phyloP scores from a whole-genome alignment of 768 basidiomycete species.

The Boletus fagicola region DNA sequence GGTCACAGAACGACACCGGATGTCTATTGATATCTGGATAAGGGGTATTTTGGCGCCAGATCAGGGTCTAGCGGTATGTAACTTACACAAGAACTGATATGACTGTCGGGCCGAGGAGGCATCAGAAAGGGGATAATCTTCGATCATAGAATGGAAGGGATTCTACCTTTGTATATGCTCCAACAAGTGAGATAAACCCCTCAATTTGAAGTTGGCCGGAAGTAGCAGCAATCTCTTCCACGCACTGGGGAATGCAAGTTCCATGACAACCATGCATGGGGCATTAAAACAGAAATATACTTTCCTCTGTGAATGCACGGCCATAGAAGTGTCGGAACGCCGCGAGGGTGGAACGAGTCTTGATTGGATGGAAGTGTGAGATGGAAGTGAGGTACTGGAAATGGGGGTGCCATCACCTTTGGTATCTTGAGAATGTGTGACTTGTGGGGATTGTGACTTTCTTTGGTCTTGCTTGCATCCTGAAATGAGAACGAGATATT shows the following conservation, averaged over 20 bases:
- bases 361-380: constrained; percentile 22
- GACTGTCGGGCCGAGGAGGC: constrained; percentile 43
- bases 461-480: constrained; percentile 42
- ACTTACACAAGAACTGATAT: constrained; percentile 86
- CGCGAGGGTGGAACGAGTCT: constrained; percentile 65
- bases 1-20: constrained; percentile 59
- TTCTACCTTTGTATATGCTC: constrained; percentile 67
- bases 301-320: constrained; percentile 64
- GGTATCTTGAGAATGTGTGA: constrained; percentile 58
- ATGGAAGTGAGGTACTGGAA: constrained; percentile 13
- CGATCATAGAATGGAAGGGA: constrained; percentile 15
- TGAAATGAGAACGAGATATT: constrained; percentile 68
- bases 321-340: constrained; percentile 78
- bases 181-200: constrained; percentile 84
- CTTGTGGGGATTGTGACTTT: constrained; percentile 35
- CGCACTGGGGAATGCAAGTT: constrained; percentile 46
- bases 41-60: constrained; percentile 1
- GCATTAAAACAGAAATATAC: constrained; percentile 21
- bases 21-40: constrained; percentile 76
- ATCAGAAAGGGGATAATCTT: constrained; percentile 20
- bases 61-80: not conserved
- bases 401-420: constrained; percentile 47
- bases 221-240: constrained; percentile 57
- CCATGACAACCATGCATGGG: constrained; percentile 10
- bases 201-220: constrained; percentile 55